Percentiles rank a stretch among this genome's conserved stretches.
These are phyloP conservation scores for Mortierella sp. DNA, from an alignment of 371 early-diverging fungal species.

Conservation along the genomic window DNA sequence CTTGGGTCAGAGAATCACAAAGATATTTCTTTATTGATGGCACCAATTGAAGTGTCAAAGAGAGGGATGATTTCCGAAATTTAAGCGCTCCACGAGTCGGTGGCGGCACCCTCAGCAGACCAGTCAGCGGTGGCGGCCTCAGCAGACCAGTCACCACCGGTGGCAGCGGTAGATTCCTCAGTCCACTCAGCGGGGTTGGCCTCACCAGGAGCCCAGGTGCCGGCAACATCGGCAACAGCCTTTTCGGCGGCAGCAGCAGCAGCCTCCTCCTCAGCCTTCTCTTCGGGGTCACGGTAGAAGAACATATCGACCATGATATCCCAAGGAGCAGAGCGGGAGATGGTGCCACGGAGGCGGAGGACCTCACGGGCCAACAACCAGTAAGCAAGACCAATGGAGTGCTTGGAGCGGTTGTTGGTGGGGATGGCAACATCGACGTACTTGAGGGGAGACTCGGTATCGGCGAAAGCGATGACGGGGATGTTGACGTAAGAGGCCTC, in stretches of 20 bases:
- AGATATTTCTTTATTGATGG: background rate
- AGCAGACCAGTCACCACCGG: constrained; percentile 67
- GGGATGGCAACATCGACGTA: constrained; percentile 99
- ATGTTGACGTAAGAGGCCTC: constrained; percentile 99
- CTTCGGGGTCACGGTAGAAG: constrained; percentile 98
- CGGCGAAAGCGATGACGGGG: constrained; percentile 98
- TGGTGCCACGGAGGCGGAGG: constrained; percentile 95
- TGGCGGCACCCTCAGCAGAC: constrained; percentile 62
- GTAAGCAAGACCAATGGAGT: constrained; percentile 97
- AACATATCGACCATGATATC: constrained; percentile 98
- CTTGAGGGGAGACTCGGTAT: constrained; percentile 95
- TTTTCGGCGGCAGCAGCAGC: constrained; percentile 52
- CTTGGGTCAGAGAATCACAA: background rate
- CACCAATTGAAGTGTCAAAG: background rate
- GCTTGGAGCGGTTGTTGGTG: constrained; percentile 99
- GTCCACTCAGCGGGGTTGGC: constrained; percentile 45
- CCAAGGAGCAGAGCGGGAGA: constrained; percentile 91
- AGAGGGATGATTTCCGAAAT: background rate
- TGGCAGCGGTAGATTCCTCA: constrained; percentile 44
- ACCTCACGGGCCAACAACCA: constrained; percentile 99
- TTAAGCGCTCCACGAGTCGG: constrained; percentile 65
- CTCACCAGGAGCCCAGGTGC: constrained; percentile 57
- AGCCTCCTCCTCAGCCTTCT: constrained; percentile 90
- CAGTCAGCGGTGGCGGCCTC: constrained; percentile 68
- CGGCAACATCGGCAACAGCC: constrained; percentile 35